Evolutionary conservation across 2,329 filamentous ascomycete genomes (phyloP), one percentile per base, ranked within the genome.

Genomic region (Fusarium chuoi): DNA sequence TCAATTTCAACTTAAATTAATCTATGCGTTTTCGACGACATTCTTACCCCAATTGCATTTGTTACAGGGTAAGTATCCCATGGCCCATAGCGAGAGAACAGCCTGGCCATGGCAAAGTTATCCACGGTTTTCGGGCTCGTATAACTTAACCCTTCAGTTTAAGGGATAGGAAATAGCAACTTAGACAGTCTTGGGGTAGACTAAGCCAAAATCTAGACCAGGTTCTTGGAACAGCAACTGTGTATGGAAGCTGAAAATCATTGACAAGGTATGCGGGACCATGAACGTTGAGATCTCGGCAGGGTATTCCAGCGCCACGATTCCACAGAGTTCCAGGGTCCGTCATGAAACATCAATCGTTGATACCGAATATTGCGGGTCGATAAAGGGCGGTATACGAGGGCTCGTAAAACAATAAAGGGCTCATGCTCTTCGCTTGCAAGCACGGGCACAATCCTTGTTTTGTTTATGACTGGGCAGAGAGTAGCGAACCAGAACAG

Each of bases 311-410:
- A 45, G 48, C 65, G 69, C 73, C 72, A 75, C 73, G 55, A 59
- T 73, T 64, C 65, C 67, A 70, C 20, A 52, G 42, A 59, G 39
- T 54, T 66, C 65, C 60, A 57, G 41, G 42, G 33, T 44, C 49
- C 24, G 33, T 48, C 52, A 41, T 71, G 38, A 72, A 54, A 68
- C 69, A 38, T 41, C 24, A 18, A 26, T 48, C 22, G 28, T 58
- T 64, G 51, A 55, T 71, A 41, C 49, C 41, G 30, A 62, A 65
- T 48, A 62, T 51, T 54, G 68, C 64, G 71, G 71, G 62, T 69
- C 64, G 48, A 36, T 49, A 72, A 72, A 66, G 26, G 58, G 71
- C 71, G 71, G 71, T 71, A 74, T 68, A 64, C 28, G 38, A 52
- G 18, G 30, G 30, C 38, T 52, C 57, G 28, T 45, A 39, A 62